Evolutionary conservation across 129 eudicot genomes (phyloP).

Genomic region (Tagetes patula): DNA sequence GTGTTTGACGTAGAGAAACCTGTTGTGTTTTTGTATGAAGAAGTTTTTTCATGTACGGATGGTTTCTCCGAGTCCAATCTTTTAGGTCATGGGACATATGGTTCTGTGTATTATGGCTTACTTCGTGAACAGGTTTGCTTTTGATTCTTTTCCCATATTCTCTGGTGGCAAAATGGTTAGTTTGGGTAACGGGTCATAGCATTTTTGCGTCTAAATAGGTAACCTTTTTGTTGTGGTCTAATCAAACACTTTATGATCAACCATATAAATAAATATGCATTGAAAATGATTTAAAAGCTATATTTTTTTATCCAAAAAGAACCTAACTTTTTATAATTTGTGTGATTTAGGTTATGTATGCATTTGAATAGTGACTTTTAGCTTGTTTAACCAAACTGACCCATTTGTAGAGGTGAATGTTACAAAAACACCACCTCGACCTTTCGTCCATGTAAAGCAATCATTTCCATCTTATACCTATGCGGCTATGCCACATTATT

Average conservation of each 20-base stretch:
- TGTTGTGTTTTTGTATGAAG: conserved; percentile 67
- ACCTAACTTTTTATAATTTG: not conserved
- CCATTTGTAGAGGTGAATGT: not conserved
- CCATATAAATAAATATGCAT: not conserved
- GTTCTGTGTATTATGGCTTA: conserved; percentile 88
- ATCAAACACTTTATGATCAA: not conserved
- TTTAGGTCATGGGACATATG: conserved; percentile 92
- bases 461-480: conserved; percentile 1
- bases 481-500: conserved; percentile 5
- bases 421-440: not conserved
- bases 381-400: not conserved
- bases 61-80: conserved; percentile 58
- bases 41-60: conserved; percentile 34
- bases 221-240: not conserved
- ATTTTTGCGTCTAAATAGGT: not conserved
- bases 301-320: not conserved
- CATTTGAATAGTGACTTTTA: not conserved
- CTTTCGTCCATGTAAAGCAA: not conserved
- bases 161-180: not conserved
- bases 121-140: conserved; percentile 71
- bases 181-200: conserved; percentile 1
- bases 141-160: not conserved
- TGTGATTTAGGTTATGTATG: not conserved
- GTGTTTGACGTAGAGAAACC: conserved; percentile 94
- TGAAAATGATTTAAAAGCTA: not conserved